Evolutionary conservation across 2,329 filamentous ascomycete species (phyloP).

Genomic region (Davidsoniella virescens): DNA sequence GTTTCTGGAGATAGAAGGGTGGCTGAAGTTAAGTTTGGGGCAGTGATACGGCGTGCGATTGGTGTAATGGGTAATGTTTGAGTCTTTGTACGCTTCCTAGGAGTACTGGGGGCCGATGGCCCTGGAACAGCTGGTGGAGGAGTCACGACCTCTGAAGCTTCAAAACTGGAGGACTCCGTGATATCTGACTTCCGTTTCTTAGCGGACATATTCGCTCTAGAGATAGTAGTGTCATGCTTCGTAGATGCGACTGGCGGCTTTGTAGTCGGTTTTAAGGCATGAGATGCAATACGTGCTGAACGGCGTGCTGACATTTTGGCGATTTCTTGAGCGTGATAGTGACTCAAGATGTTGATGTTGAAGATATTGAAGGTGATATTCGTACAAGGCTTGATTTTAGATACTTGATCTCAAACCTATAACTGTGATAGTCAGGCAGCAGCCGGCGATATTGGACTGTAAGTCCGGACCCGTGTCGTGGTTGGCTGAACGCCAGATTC

Average conservation of each 20-base stretch:
- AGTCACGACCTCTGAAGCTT: neutral
- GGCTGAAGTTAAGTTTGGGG: conserved; percentile 51
- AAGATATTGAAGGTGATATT: neutral
- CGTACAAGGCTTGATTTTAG: too few relatives aligned
- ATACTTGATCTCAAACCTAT: too few relatives aligned
- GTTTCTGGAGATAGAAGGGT: conserved; percentile 55
- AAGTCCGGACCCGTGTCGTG: too few relatives aligned
- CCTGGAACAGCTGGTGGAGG: conserved; percentile 1
- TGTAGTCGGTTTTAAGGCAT: neutral
- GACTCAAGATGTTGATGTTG: neutral
- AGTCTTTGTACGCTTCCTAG: conserved; percentile 17
- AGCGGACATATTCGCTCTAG: neutral
- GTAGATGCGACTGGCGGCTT: neutral
- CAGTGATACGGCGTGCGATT: conserved; percentile 38
- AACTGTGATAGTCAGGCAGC: too few relatives aligned
- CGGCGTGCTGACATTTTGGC: conserved; percentile 1
- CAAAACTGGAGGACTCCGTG: neutral
- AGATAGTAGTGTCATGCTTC: neutral
- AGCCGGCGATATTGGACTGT: too few relatives aligned
- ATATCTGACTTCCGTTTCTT: neutral
- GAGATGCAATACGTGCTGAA: conserved; percentile 7
- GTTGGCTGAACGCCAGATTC: too few relatives aligned
- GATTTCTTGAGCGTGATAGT: too few relatives aligned
- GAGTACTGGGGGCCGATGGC: neutral
- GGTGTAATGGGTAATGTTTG: conserved; percentile 21